Percentiles rank a stretch among this genome's conserved stretches.
These are phyloP conservation scores for Fusarium siculi DNA, from an alignment of 2,329 filamentous ascomycete species.

Conservation along the genomic window DNA sequence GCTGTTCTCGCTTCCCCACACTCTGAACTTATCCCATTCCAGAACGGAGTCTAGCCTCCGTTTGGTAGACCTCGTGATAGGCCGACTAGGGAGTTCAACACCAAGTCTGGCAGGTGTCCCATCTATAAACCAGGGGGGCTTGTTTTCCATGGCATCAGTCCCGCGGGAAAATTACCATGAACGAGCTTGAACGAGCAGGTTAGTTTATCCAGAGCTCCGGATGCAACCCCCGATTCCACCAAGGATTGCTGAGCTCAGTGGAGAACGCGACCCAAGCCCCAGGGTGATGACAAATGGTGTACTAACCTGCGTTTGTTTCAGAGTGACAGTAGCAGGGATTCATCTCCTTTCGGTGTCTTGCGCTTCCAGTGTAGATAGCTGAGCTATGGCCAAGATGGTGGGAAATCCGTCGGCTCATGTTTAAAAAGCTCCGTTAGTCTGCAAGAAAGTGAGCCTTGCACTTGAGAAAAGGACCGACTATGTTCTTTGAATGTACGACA, in stretches of 20 bases:
- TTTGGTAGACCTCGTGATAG: not conserved
- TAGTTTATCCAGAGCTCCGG: not conserved
- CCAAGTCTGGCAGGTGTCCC: not conserved
- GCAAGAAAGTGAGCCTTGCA: not conserved
- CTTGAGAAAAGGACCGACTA: slow-evolving; percentile 16
- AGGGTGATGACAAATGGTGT: not conserved
- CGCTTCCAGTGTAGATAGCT: not conserved
- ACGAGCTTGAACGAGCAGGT: not conserved
- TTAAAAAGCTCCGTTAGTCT: not conserved
- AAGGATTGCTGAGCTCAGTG: not conserved
- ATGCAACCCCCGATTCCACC: not conserved
- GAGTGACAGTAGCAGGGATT: not conserved
- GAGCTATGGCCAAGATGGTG: not conserved
- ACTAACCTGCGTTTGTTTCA: slow-evolving; percentile 1
- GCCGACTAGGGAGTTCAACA: not conserved
- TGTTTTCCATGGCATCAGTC: not conserved
- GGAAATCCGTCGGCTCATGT: slow-evolving; percentile 9
- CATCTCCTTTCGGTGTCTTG: not conserved
- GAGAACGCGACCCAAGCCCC: not conserved
- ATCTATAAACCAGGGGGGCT: not conserved
- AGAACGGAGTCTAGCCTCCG: slow-evolving; percentile 16
- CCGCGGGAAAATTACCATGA: not conserved
- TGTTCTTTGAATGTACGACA: not conserved
- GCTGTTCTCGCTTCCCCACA: not conserved
- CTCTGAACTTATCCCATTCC: slow-evolving; percentile 1